These are phyloP conservation scores for Hypoxylon sp. DNA, from an alignment of 2,329 filamentous ascomycete genomes.

Conservation along the genomic window DNA sequence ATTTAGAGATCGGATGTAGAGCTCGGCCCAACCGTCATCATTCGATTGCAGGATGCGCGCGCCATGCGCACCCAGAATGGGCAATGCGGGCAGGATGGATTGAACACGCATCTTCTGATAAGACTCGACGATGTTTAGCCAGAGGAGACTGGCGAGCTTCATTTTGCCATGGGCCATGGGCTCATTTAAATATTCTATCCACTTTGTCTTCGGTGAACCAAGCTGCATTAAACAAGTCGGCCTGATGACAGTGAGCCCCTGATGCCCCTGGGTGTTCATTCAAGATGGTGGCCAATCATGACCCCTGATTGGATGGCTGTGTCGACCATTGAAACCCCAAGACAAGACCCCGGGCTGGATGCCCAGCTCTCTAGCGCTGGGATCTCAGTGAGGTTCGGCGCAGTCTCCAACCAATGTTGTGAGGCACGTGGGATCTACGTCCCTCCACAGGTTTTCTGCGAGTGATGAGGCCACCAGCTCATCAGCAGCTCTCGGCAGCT, in stretches of 20 bases:
- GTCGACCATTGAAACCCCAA: constrained; percentile 30
- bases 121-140: constrained; percentile 15
- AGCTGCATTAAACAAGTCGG: constrained; percentile 26
- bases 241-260: constrained; percentile 26
- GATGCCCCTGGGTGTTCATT: constrained; percentile 19
- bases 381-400: constrained; percentile 24
- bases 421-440: constrained; percentile 35
- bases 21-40: constrained; percentile 82
- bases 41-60: constrained; percentile 75
- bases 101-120: constrained; percentile 42
- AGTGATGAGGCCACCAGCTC: constrained; percentile 27
- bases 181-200: constrained; percentile 25
- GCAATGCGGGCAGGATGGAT: constrained; percentile 33
- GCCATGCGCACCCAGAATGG: constrained; percentile 45
- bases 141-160: constrained; percentile 7
- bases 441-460: constrained; percentile 25
- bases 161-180: constrained; percentile 13
- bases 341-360: constrained; percentile 7
- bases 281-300: constrained; percentile 25
- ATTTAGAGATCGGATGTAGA: constrained; percentile 74
- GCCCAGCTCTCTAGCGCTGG: constrained; percentile 35
- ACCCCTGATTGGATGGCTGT: constrained; percentile 25
- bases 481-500: constrained; percentile 7
- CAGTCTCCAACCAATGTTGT: constrained; percentile 35
- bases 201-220: constrained; percentile 16